Evolutionary conservation across 1,284 basidiomycete genomes (phyloP).

Genomic region (Pseudozyma sp.): DNA sequence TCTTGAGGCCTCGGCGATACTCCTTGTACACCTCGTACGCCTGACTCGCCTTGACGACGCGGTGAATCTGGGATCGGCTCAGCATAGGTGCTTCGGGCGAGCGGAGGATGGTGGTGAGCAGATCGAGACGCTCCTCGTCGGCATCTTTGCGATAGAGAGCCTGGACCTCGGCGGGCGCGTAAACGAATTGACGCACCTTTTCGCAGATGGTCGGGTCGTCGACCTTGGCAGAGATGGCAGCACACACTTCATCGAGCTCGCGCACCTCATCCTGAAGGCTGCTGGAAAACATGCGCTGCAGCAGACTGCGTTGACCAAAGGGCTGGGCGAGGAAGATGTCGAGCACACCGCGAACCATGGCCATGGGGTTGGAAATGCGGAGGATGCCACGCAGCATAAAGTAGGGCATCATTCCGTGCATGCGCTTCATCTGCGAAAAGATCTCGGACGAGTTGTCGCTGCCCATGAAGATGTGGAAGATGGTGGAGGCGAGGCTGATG

Average conservation of each 20-base stretch:
- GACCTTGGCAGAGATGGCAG: slow-evolving; percentile 85
- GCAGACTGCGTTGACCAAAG: slow-evolving; percentile 88
- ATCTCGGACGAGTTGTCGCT: slow-evolving; percentile 91
- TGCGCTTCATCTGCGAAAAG: slow-evolving; percentile 86
- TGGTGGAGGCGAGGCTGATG: slow-evolving; percentile 86
- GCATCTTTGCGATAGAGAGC: slow-evolving; percentile 70
- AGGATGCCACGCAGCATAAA: slow-evolving; percentile 92
- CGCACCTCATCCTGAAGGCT: slow-evolving; percentile 89
- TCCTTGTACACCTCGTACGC: slow-evolving; percentile 65
- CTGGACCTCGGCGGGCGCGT: slow-evolving; percentile 88
- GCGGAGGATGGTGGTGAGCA: slow-evolving; percentile 85
- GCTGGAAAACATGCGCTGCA: slow-evolving; percentile 88
- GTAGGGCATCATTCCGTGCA: slow-evolving; percentile 98
- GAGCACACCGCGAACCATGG: slow-evolving; percentile 90
- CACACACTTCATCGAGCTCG: slow-evolving; percentile 84
- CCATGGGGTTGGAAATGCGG: slow-evolving; percentile 92
- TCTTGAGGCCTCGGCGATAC: slow-evolving; percentile 53
- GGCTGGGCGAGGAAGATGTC: slow-evolving; percentile 98
- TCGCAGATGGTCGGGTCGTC: slow-evolving; percentile 87
- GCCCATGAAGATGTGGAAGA: slow-evolving; percentile 94
- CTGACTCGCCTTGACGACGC: slow-evolving; percentile 60
- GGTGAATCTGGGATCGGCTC: slow-evolving; percentile 55
- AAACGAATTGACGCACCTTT: slow-evolving; percentile 86
- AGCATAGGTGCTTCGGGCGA: slow-evolving; percentile 78
- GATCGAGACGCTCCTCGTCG: slow-evolving; percentile 79